These are phyloP conservation scores for Chrysochromulina tobinii DNA, from an alignment of 78 protist species.

Conservation along the genomic window DNA sequence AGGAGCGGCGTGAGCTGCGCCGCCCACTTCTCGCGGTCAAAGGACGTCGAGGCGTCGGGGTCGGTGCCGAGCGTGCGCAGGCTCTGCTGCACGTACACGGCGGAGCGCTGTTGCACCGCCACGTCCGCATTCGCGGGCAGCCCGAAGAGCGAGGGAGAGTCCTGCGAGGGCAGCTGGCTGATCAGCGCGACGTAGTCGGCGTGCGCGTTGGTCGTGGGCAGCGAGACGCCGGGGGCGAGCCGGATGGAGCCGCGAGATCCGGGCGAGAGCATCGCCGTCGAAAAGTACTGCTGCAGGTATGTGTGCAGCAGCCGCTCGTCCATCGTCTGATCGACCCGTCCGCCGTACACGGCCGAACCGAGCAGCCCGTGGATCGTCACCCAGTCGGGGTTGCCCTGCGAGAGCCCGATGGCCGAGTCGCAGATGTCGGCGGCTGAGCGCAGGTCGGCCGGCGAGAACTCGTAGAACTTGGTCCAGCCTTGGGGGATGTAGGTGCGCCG, in stretches of 20 bases:
- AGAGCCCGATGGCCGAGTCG: background rate
- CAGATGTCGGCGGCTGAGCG: constrained; percentile 67
- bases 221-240: background rate
- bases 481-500: constrained; percentile 84
- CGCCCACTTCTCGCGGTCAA: constrained; percentile 39
- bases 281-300: constrained; percentile 63
- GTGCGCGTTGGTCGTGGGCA: background rate
- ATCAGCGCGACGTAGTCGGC: constrained; percentile 18
- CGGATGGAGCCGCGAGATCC: background rate
- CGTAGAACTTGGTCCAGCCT: constrained; percentile 86
- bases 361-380: constrained; percentile 64
- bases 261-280: constrained; percentile 4
- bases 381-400: constrained; percentile 37
- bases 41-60: background rate
- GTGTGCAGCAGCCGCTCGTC: constrained; percentile 68
- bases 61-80: constrained; percentile 11
- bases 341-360: constrained; percentile 74
- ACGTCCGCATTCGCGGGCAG: constrained; percentile 80
- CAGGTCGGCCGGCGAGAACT: constrained; percentile 76
- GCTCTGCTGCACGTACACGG: background rate
- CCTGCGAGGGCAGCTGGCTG: constrained; percentile 54
- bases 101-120: constrained; percentile 16
- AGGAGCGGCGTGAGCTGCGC: constrained; percentile 23
- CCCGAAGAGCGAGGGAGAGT: constrained; percentile 65
- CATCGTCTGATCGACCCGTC: constrained; percentile 65